Percentiles rank a stretch among this genome's conserved stretches.
Evolutionary conservation across 805 yeast genomes (phyloP).

Genomic region (Metschnikowia continentalis): DNA sequence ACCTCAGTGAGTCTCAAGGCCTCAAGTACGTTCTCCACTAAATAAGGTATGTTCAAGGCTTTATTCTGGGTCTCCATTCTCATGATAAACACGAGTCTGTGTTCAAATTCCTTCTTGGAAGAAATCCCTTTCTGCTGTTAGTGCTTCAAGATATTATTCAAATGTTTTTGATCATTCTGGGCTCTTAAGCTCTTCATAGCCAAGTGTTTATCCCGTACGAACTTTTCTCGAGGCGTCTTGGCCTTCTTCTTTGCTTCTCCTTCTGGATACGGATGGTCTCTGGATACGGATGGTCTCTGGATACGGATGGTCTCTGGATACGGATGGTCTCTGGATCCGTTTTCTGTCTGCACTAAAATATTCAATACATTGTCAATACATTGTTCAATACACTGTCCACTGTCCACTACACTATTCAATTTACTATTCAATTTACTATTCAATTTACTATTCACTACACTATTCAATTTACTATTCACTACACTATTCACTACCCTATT

Average conservation of each 20-base stretch:
- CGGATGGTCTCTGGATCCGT: no score
- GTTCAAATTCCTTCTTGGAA: conserved; percentile 16
- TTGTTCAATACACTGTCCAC: no score
- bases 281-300: no score
- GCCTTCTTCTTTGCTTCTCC: conserved; percentile 39
- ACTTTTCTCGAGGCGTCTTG: conserved; percentile 43
- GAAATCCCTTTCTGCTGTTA: conserved; percentile 29
- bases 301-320: conserved; percentile 16
- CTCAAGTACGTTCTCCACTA: conserved; percentile 55
- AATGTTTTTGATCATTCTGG: conserved; percentile 63
- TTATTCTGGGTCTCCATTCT: conserved; percentile 59
- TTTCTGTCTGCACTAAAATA: no score
- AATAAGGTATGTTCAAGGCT: conserved; percentile 62
- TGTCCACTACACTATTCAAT: no score
- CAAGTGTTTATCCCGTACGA: conserved; percentile 70
- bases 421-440: no score
- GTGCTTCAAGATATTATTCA: conserved; percentile 55
- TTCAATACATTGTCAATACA: no score
- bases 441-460: no score
- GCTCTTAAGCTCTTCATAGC: conserved; percentile 63
- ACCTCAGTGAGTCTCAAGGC: conserved; percentile 55
- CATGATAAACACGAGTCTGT: conserved; percentile 57
- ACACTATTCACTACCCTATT: no score
- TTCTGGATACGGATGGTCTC: conserved; percentile 52
- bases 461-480: no score